These are phyloP conservation scores for Blastobotrys capitulatus DNA, from an alignment of 1,139 yeast species.

Conservation along the genomic window DNA sequence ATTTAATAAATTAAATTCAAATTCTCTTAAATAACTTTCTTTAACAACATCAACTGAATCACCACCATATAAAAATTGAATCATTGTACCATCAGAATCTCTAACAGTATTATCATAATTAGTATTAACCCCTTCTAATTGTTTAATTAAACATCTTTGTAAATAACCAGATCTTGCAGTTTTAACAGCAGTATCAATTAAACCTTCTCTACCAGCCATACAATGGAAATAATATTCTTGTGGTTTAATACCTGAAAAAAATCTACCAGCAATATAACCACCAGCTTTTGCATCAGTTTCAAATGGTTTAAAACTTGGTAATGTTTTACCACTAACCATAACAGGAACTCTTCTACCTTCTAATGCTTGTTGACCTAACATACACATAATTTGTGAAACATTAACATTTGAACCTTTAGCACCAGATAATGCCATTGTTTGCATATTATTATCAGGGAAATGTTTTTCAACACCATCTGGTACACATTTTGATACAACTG, in stretches of 20 bases:
- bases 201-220: conserved; percentile 99
- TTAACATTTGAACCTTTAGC: conserved; percentile 99
- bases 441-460: conserved; percentile 97
- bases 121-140: conserved; percentile 93
- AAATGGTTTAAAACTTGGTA: conserved; percentile 93
- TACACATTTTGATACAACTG: conserved; percentile 89
- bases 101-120: conserved; percentile 93
- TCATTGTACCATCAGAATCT: conserved; percentile 89
- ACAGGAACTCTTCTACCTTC: conserved; percentile 99
- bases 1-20: conserved; percentile 88
- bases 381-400: conserved; percentile 98
- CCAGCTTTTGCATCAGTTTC: conserved; percentile 99
- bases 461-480: conserved; percentile 95
- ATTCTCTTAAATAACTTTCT: conserved; percentile 91
- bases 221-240: conserved; percentile 99
- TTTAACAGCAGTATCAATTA: conserved; percentile 98
- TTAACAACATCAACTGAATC: conserved; percentile 92
- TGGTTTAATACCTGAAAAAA: conserved; percentile 97
- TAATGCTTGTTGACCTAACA: conserved; percentile 97
- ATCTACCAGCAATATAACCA: conserved; percentile 95
- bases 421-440: conserved; percentile 98
- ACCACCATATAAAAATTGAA: conserved; percentile 97
- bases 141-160: conserved; percentile 97
- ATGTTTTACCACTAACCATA: conserved; percentile 96
- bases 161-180: conserved; percentile 98